Conservation (phyloP, 345 rosid genomes). For the Hypericum perforatum region DNA sequence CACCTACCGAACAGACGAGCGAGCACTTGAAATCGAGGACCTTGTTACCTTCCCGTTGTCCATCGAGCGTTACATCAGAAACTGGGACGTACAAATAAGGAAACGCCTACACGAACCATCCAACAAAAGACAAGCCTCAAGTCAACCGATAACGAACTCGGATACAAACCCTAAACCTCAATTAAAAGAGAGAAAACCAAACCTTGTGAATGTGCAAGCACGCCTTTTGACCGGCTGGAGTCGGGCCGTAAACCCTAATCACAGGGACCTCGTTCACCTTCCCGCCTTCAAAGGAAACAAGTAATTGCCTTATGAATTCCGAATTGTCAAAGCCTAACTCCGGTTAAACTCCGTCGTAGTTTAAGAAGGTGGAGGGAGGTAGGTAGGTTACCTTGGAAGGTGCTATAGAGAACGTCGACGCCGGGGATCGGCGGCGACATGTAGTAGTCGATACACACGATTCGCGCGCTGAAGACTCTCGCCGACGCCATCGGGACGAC, state of each 20-base stretch:
- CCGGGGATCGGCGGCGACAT: slow-evolving; percentile 76
- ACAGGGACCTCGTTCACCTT: slow-evolving; percentile 80
- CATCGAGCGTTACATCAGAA: slow-evolving; percentile 42
- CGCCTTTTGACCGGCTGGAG: slow-evolving; percentile 89
- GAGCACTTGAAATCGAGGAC: neutral
- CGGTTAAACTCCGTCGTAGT: slow-evolving; percentile 1
- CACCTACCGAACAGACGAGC: neutral
- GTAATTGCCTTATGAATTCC: neutral
- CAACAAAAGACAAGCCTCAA: neutral
- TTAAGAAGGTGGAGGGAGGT: neutral
- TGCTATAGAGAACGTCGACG: slow-evolving; percentile 64
- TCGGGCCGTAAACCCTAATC: slow-evolving; percentile 78
- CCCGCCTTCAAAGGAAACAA: slow-evolving; percentile 38
- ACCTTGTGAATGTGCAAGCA: slow-evolving; percentile 90
- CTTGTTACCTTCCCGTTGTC: slow-evolving; percentile 38
- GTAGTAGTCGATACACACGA: slow-evolving; percentile 73
- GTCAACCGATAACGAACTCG: neutral
- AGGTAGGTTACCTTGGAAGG: slow-evolving; percentile 51
- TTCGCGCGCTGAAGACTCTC: slow-evolving; percentile 61
- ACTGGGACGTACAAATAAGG: slow-evolving; percentile 81
- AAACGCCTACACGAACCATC: slow-evolving; percentile 51
- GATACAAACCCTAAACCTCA: neutral
- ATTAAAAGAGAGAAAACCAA: slow-evolving; percentile 8
- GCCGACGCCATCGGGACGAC: slow-evolving; percentile 31
- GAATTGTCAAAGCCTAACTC: neutral